Conservation (phyloP, 441 rosid genomes). For the Gossypium gossypioides region DNA sequence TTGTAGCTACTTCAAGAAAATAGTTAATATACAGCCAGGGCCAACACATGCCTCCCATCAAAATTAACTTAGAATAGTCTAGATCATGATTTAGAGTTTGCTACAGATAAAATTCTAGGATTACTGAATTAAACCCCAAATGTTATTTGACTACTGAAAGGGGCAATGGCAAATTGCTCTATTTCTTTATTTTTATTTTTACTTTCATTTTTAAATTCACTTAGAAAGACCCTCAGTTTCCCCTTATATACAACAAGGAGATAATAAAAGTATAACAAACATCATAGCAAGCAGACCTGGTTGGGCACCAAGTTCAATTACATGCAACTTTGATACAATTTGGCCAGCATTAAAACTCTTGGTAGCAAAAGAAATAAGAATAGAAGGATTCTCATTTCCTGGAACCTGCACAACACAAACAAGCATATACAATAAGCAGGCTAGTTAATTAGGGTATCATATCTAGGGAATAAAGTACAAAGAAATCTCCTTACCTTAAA, state of each 20-base stretch:
- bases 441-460: neutral
- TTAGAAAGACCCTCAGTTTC: neutral
- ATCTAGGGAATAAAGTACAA: neutral
- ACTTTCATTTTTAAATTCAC: neutral
- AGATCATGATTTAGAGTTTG: neutral
- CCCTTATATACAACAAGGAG: neutral
- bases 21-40: neutral
- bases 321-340: conserved; percentile 78
- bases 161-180: neutral
- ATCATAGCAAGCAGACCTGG: conserved; percentile 49
- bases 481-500: conserved; percentile 45
- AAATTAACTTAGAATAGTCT: neutral
- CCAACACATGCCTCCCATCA: neutral
- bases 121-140: neutral
- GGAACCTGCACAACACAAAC: conserved; percentile 46
- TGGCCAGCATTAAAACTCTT: conserved; percentile 88
- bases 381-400: conserved; percentile 91
- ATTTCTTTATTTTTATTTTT: neutral
- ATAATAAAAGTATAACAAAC: conserved; percentile 3
- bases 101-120: neutral
- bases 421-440: neutral
- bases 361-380: conserved; percentile 81
- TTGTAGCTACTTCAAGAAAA: neutral
- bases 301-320: conserved; percentile 97
- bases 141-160: neutral